Percentiles rank a stretch among this genome's conserved stretches.
Evolutionary conservation across 2,329 filamentous ascomycete species (phyloP).

Genomic region (Colletotrichum noveboracense): DNA sequence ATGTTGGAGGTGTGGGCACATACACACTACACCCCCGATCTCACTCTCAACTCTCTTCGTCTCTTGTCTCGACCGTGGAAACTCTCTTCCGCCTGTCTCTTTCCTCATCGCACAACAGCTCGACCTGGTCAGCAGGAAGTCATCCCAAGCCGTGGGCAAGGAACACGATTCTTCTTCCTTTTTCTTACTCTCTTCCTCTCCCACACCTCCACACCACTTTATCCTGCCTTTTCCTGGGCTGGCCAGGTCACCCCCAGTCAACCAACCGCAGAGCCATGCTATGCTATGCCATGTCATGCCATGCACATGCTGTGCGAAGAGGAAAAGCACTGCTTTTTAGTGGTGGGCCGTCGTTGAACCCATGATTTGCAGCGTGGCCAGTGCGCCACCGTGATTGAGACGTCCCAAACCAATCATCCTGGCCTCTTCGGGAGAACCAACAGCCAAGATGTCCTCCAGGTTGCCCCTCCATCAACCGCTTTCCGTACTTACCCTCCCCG

Average conservation of each 20-base stretch:
- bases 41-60: not conserved
- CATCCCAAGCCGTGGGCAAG: constrained; percentile 1
- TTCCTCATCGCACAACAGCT: not conserved
- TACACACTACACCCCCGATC: not conserved
- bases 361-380: constrained; percentile 20
- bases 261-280: not conserved
- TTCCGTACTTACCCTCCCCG: not conserved
- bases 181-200: not conserved
- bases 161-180: not conserved
- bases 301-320: constrained; percentile 1
- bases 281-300: not conserved
- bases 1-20: not conserved
- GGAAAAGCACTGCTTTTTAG: not conserved
- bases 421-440: not conserved
- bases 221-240: not conserved
- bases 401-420: constrained; percentile 8
- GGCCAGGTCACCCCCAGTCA: not conserved
- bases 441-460: constrained; percentile 1
- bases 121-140: not conserved
- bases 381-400: constrained; percentile 6
- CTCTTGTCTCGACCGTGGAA: not conserved
- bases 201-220: not conserved
- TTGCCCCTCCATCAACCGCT: not conserved
- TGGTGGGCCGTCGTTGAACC: constrained; percentile 10
- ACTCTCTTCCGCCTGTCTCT: not conserved